Conservation (phyloP, 257 asterid genomes). For the Solanum bukasovii region DNA sequence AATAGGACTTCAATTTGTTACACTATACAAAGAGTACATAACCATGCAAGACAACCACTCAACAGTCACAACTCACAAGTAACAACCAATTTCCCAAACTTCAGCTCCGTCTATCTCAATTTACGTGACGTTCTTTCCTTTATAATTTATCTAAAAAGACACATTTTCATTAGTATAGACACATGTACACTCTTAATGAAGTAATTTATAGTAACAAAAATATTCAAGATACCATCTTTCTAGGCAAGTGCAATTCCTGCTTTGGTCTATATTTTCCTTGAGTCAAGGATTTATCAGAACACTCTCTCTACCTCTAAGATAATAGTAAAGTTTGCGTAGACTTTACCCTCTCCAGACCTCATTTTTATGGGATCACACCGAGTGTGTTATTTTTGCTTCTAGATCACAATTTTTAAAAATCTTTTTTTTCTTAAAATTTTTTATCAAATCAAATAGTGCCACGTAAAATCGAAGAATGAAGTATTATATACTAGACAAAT, state of each 20-base stretch:
- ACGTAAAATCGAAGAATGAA: fast-evolving
- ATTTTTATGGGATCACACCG: fast-evolving
- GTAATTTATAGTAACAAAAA: background rate
- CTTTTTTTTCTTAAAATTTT: too few relatives aligned
- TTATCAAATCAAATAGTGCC: background rate
- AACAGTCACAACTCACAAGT: background rate
- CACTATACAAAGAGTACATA: background rate
- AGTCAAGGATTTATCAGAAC: too few relatives aligned
- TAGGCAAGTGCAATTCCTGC: background rate
- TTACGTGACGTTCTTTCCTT: background rate
- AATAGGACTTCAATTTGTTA: background rate
- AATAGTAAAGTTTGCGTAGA: too few relatives aligned
- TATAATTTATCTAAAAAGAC: too few relatives aligned
- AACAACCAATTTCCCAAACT: background rate
- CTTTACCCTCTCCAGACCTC: fast-evolving
- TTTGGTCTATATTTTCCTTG: too few relatives aligned
- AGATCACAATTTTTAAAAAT: background rate
- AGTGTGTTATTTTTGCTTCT: fast-evolving
- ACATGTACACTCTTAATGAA: background rate
- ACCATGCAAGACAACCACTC: background rate
- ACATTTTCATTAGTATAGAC: background rate
- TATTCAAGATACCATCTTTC: background rate
- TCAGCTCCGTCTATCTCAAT: background rate
- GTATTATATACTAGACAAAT: background rate
- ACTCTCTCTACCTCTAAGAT: too few relatives aligned